Conservation (phyloP, 345 rosid species). For the Adansonia digitata region DNA sequence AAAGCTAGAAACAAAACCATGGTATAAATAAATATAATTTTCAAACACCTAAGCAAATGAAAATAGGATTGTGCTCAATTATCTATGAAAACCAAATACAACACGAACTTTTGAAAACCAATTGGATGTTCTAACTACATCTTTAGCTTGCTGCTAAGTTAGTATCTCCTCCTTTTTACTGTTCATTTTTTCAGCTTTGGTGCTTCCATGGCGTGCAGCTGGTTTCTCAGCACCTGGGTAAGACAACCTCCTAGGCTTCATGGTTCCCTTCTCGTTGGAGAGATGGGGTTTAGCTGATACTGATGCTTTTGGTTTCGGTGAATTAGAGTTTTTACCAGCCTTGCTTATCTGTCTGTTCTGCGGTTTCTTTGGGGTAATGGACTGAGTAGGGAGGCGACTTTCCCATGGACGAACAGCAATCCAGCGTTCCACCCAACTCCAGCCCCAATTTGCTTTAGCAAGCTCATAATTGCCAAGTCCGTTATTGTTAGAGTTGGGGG, state of each 20-base stretch:
- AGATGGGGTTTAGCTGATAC: conserved; percentile 37
- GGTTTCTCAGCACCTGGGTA: conserved; percentile 53
- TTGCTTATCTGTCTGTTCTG: conserved; percentile 40
- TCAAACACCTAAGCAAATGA: not conserved
- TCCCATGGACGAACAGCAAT: conserved; percentile 95
- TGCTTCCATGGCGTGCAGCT: conserved; percentile 19
- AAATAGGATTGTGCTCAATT: not conserved
- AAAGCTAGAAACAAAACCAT: not conserved
- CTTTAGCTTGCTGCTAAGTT: not conserved
- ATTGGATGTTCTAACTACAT: not conserved
- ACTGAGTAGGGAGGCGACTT: conserved; percentile 45
- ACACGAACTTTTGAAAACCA: not conserved
- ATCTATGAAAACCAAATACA: too few relatives aligned
- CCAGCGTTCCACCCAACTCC: conserved; percentile 99
- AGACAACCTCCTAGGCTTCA: conserved; percentile 58
- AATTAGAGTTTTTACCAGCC: conserved; percentile 31
- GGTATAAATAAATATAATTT: not conserved
- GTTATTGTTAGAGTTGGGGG: conserved; percentile 42
- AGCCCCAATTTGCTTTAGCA: conserved; percentile 82
- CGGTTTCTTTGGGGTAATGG: conserved; percentile 49
- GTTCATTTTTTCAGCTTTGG: conserved; percentile 26
- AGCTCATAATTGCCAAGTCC: conserved; percentile 51
- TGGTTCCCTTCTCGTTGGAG: conserved; percentile 33
- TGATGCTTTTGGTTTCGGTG: conserved; percentile 47
- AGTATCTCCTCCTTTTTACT: conserved; percentile 12